Base-by-base conservation (phyloP, 2,329 filamentous ascomycete genomes). In the Talaromyces funiculosus region DNA sequence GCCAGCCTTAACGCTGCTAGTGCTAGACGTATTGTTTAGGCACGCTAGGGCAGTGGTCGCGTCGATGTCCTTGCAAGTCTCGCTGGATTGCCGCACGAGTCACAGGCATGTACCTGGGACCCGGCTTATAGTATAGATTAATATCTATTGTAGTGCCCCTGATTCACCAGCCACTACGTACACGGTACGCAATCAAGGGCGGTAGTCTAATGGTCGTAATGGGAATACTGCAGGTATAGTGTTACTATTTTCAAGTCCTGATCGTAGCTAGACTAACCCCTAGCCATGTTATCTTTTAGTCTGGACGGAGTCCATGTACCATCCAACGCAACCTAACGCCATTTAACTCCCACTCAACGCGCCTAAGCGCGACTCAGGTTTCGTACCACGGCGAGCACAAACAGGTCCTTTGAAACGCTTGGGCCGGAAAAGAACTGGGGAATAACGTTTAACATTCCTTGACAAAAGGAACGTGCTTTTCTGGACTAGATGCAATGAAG, bases 281-380 rank as follows among this genome's bases (percentile, higher is more conserved):
- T 29, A 33, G 4, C 31, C 31, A 10, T 33, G 31, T 33, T 10
- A 33, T 10, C n/a, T 33, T 12, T 12, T 33, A 33, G 31, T 12
- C 31, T 33, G 31, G 37, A 22, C 47, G 6, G 43, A 38, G 33
- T 51, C 24, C 18, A 53, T 33, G 43, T 20, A 29, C 33, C 40
- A 31, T 45, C 55, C 35, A 40, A 42, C 24, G 24, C 43, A 40
- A 42, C 31, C 29, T 20, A 38, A 18, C 33, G 43, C 56, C 56
- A 58, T 40, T n/a, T 37, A 43, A 16, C 18, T 42, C 18, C 3
- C 38, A 20, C 16, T 22, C 38, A 49, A 51, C 57, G 45, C 57
- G 57, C 45, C 53, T 53, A 53, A 24, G 43, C 57, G 45, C 35
- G 45, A 58, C 57, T 38, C 47, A 22, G 12, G 29, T 51, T 33